A percentile compares a stretch with the other conserved stretches of the same genome.
Conservation (phyloP, 2,329 filamentous ascomycete genomes). For the Emmonsia crescens region DNA sequence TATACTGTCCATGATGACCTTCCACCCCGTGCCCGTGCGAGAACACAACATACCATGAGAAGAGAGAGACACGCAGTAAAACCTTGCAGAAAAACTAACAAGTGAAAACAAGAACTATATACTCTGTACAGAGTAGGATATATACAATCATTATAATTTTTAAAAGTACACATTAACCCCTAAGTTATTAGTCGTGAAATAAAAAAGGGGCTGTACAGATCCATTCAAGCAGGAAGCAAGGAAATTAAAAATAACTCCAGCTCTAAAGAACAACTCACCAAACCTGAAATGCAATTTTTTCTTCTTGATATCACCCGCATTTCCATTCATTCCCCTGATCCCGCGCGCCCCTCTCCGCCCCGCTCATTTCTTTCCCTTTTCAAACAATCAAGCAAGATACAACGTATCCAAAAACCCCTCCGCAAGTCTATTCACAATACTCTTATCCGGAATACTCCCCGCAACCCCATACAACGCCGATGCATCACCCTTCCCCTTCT, state of each 20-base stretch:
- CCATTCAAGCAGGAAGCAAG: neutral
- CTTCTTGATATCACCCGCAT: neutral
- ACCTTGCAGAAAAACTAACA: neutral
- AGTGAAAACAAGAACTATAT: neutral
- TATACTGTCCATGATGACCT: neutral
- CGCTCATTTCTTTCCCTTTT: neutral
- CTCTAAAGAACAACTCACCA: neutral
- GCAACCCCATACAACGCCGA: slow-evolving; percentile 91
- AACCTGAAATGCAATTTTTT: neutral
- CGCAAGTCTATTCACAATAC: slow-evolving; percentile 80
- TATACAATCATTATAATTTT: neutral
- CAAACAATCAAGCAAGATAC: slow-evolving; percentile 39
- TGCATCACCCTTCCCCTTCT: slow-evolving; percentile 53
- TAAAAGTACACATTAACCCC: neutral
- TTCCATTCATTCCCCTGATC: too few relatives aligned
- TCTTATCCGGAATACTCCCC: slow-evolving; percentile 90
- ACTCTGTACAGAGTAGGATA: neutral
- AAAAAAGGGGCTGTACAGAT: neutral
- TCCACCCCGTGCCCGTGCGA: neutral
- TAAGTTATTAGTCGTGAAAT: neutral
- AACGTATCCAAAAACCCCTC: slow-evolving; percentile 84
- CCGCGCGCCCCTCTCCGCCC: neutral
- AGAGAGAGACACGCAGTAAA: neutral
- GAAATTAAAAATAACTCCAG: neutral
- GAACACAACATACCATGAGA: neutral